phyloP scores from a whole-genome alignment of 2,329 filamentous ascomycete species.

The Penicillium brasilianum region DNA sequence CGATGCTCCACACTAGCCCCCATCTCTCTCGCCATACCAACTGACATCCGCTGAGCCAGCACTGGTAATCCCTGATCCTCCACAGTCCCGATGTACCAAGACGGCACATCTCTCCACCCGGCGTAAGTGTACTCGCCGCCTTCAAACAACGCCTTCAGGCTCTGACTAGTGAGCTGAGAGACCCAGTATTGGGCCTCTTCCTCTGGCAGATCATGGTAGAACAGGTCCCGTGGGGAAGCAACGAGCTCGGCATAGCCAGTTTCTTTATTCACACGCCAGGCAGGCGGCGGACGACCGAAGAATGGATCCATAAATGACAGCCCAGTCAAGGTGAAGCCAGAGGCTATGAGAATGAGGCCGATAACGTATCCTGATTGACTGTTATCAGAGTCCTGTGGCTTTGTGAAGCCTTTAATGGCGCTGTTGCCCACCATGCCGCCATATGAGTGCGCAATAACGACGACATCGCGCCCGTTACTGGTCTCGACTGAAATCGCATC shows the following conservation, averaged over 20 bases:
- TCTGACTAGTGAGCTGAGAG: slow-evolving; percentile 48
- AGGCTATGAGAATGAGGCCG: slow-evolving; percentile 53
- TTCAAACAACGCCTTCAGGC: slow-evolving; percentile 52
- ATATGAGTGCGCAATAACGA: slow-evolving; percentile 57
- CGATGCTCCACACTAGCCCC: slow-evolving; percentile 45
- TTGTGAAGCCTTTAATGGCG: slow-evolving; percentile 52
- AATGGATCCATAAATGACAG: slow-evolving; percentile 50
- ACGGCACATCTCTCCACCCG: slow-evolving; percentile 56
- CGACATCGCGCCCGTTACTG: slow-evolving; percentile 47
- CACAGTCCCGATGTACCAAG: slow-evolving; percentile 53
- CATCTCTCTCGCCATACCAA: slow-evolving; percentile 47
- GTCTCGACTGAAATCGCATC: slow-evolving; percentile 46
- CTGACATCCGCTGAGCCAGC: slow-evolving; percentile 45
- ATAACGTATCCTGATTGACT: slow-evolving; percentile 46
- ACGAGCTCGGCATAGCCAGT: slow-evolving; percentile 52
- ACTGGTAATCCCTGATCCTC: slow-evolving; percentile 52
- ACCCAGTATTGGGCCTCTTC: slow-evolving; percentile 53
- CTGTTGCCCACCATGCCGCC: slow-evolving; percentile 55
- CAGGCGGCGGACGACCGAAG: slow-evolving; percentile 50
- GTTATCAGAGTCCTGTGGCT: slow-evolving; percentile 9
- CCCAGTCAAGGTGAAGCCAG: slow-evolving; percentile 50
- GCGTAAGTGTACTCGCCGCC: slow-evolving; percentile 52
- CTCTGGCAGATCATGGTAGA: slow-evolving; percentile 57
- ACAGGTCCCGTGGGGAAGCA: slow-evolving; percentile 46
- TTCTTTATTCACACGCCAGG: slow-evolving; percentile 46